These are phyloP conservation scores for Dysphania ambrosioides DNA, from an alignment of 148 eudicot species.

Conservation along the genomic window DNA sequence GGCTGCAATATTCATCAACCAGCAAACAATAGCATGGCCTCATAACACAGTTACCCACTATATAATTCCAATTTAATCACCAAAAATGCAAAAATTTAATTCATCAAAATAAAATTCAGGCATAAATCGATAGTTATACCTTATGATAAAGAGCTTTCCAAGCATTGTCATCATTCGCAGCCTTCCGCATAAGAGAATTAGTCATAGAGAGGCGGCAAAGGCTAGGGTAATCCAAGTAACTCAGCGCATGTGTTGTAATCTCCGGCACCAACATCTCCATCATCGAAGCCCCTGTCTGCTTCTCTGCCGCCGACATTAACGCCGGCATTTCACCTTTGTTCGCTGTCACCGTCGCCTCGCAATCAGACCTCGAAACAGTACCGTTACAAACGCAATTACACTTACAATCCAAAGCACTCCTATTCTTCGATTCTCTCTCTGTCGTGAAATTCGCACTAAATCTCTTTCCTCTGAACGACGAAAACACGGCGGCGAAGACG, in stretches of 20 bases:
- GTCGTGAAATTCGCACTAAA: conserved; percentile 1
- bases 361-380: conserved; percentile 24
- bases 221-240: conserved; percentile 88
- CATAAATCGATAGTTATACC: conserved; percentile 32
- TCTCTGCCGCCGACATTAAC: conserved; percentile 37
- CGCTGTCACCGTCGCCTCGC: conserved; percentile 24
- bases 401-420: background rate
- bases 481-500: conserved; percentile 22
- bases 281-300: conserved; percentile 78
- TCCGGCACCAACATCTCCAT: conserved; percentile 98
- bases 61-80: background rate
- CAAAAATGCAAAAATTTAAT: background rate
- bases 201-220: conserved; percentile 91
- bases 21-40: background rate
- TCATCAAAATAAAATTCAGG: background rate
- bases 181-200: conserved; percentile 80
- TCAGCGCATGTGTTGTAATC: conserved; percentile 83
- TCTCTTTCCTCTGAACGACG: conserved; percentile 6
- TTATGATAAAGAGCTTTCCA: conserved; percentile 95
- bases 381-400: conserved; percentile 31
- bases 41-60: background rate
- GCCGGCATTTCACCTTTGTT: conserved; percentile 40
- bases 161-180: conserved; percentile 97
- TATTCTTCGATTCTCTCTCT: conserved; percentile 18
- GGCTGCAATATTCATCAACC: background rate